Percentiles rank a stretch among this genome's conserved stretches.
Conservation (phyloP, 2,329 filamentous ascomycete genomes). For the Beauveria pseudobassiana region DNA sequence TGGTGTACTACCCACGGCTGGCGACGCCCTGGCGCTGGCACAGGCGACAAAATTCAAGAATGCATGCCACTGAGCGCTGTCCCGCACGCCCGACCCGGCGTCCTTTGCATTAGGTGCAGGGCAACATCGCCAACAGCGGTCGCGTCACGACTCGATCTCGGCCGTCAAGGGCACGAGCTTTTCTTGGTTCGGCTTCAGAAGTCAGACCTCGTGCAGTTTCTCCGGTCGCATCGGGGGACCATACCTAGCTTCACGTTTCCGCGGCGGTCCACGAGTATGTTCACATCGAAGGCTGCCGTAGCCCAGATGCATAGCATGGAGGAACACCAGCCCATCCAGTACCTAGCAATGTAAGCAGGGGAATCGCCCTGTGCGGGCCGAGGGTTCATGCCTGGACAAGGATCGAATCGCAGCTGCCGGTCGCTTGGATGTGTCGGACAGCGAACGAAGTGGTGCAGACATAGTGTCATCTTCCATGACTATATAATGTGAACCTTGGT, state of each 20-base stretch:
- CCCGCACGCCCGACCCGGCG: neutral
- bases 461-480: neutral
- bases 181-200: neutral
- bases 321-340: neutral
- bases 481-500: neutral
- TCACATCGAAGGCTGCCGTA: neutral
- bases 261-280: neutral
- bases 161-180: neutral
- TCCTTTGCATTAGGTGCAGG: neutral
- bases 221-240: neutral
- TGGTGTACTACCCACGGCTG: neutral
- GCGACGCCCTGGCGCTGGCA: neutral
- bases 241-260: neutral
- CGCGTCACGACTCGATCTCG: neutral
- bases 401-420: neutral
- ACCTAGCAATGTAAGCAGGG: neutral
- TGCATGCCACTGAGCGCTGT: neutral
- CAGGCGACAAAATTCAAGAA: neutral
- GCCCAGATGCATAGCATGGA: neutral
- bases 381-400: neutral
- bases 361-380: neutral
- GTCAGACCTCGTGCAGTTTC: neutral
- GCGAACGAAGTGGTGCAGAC: neutral
- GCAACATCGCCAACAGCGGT: neutral
- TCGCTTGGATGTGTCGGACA: neutral